Evolutionary conservation across 805 yeast species (phyloP).

Genomic region (Metschnikowia continentalis): DNA sequence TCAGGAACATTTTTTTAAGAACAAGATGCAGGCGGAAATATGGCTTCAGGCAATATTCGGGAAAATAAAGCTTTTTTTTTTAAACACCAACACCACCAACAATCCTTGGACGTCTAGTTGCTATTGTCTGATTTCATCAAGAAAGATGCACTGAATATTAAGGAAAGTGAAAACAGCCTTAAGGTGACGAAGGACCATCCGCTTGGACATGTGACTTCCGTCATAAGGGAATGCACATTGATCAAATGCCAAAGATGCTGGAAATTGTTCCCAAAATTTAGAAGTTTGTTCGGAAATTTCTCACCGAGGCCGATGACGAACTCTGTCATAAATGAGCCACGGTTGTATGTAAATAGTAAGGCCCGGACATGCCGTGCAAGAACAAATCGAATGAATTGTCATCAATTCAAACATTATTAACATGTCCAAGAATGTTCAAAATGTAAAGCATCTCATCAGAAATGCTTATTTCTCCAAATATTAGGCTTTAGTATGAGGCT

Average conservation of each 20-base stretch:
- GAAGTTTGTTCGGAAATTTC: slow-evolving; percentile 58
- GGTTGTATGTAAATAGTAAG: slow-evolving; percentile 31
- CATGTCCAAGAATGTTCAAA: too few species aligned
- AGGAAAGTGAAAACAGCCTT: background rate
- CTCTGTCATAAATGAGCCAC: slow-evolving; percentile 65
- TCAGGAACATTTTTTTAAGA: slow-evolving; percentile 45
- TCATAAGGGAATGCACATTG: slow-evolving; percentile 42
- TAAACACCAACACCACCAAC: slow-evolving; percentile 15
- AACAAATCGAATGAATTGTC: background rate
- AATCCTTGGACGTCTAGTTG: slow-evolving; percentile 41
- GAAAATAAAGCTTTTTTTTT: slow-evolving; percentile 18
- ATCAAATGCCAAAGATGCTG: slow-evolving; percentile 82
- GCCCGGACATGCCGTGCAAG: background rate
- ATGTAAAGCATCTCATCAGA: too few species aligned
- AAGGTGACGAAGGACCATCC: slow-evolving; percentile 9
- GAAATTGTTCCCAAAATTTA: too few species aligned
- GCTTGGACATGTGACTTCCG: slow-evolving; percentile 22
- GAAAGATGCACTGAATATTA: background rate
- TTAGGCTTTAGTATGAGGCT: too few species aligned
- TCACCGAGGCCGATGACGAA: slow-evolving; percentile 44
- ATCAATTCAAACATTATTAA: too few species aligned
- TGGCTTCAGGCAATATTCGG: slow-evolving; percentile 13
- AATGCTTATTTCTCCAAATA: too few species aligned
- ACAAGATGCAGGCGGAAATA: slow-evolving; percentile 57
- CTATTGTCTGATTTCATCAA: slow-evolving; percentile 54